Conservation (phyloP, 192 early-diverging fungal genomes). For the Coemansia sp. region DNA sequence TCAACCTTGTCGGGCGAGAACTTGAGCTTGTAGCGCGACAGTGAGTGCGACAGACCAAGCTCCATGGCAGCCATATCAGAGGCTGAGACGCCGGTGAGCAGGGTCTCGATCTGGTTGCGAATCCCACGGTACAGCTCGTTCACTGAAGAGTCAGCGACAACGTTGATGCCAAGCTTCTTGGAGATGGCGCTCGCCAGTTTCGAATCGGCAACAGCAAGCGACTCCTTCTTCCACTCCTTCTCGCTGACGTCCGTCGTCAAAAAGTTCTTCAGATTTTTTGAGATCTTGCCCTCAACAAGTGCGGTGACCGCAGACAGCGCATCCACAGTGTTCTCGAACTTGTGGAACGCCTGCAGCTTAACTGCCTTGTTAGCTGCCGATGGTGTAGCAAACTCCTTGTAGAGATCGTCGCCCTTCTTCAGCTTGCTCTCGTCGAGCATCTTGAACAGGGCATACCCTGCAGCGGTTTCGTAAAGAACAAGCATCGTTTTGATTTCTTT, state of each 20-base stretch:
- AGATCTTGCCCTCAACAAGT: conserved; percentile 93
- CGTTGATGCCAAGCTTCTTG: conserved; percentile 84
- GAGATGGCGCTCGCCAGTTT: conserved; percentile 87
- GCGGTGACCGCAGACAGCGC: conserved; percentile 95
- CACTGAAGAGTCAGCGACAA: conserved; percentile 78
- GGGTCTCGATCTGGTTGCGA: conserved; percentile 85
- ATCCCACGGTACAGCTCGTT: conserved; percentile 96
- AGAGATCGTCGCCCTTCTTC: conserved; percentile 80
- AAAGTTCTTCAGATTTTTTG: conserved; percentile 93
- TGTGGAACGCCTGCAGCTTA: conserved; percentile 93
- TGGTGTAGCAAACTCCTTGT: conserved; percentile 86
- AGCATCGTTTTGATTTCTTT: conserved; percentile 63
- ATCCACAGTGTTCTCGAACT: conserved; percentile 98
- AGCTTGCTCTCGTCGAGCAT: conserved; percentile 88
- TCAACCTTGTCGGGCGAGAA: conserved; percentile 99
- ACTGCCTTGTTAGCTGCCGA: conserved; percentile 88
- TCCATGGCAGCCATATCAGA: conserved; percentile 93
- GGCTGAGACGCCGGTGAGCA: conserved; percentile 84
- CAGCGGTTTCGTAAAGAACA: conserved; percentile 95
- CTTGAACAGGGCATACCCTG: conserved; percentile 97
- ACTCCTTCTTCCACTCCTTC: conserved; percentile 90
- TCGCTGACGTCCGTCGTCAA: conserved; percentile 80
- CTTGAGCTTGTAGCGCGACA: conserved; percentile 99
- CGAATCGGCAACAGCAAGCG: conserved; percentile 85
- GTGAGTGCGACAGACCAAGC: conserved; percentile 97